A percentile compares a stretch with the other conserved stretches of the same genome.
Conservation (phyloP, 768 basidiomycete species). For the Fomitopsis serialis region DNA sequence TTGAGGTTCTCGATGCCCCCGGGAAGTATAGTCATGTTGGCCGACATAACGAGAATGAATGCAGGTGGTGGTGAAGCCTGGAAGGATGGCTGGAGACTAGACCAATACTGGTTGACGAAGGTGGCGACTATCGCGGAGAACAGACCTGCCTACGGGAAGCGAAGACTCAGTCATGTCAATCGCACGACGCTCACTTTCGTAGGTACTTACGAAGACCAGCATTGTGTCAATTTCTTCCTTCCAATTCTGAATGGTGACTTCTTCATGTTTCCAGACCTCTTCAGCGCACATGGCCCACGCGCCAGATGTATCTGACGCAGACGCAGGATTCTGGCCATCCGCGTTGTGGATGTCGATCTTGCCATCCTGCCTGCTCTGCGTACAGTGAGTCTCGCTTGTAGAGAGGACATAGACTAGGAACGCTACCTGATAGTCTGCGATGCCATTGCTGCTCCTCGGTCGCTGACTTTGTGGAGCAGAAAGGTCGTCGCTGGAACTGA, state of each 20-base stretch:
- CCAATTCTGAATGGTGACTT: conserved; percentile 14
- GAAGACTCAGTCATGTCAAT: neutral
- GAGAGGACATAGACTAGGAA: too few relatives aligned
- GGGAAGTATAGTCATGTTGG: neutral
- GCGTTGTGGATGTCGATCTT: too few relatives aligned
- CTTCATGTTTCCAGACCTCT: conserved; percentile 13
- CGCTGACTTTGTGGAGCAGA: too few relatives aligned
- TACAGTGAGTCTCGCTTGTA: too few relatives aligned
- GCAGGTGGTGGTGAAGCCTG: conserved; percentile 1
- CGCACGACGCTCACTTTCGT: too few relatives aligned
- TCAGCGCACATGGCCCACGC: conserved; percentile 17
- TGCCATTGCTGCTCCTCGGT: too few relatives aligned
- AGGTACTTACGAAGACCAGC: conserved; percentile 17
- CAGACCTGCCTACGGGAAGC: conserved; percentile 15
- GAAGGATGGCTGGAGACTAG: conserved; percentile 10
- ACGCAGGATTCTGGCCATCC: too few relatives aligned
- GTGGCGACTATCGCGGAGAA: conserved; percentile 22
- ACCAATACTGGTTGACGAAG: conserved; percentile 17
- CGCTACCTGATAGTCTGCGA: too few relatives aligned
- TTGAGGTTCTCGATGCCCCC: neutral
- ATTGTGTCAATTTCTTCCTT: conserved; percentile 20
- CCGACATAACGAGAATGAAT: conserved; percentile 3
- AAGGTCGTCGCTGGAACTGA: too few relatives aligned
- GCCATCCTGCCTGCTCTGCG: too few relatives aligned
- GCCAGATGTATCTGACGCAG: conserved; percentile 3